phyloP scores from a whole-genome alignment of 73 alveolate species.

The Paramecium pentaurelia region DNA sequence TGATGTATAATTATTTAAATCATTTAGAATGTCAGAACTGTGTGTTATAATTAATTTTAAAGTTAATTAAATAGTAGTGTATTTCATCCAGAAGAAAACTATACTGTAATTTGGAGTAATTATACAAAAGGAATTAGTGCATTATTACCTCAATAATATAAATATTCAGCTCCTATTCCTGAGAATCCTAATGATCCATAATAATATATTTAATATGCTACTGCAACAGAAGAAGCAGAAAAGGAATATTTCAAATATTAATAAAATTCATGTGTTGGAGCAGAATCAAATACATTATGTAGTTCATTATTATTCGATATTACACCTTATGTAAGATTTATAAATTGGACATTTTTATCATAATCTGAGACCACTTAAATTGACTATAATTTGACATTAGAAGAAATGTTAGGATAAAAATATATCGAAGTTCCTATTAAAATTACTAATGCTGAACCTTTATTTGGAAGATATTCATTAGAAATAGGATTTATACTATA shows the following conservation, averaged over 20 bases:
- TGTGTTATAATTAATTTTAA: not conserved
- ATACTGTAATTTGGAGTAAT: slow-evolving; percentile 19
- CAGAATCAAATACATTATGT: not conserved
- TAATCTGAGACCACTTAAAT: not conserved
- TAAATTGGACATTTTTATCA: not conserved
- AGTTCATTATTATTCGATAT: not conserved
- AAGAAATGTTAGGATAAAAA: not conserved
- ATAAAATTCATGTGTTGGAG: not conserved
- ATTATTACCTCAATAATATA: not conserved
- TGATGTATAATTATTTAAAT: not conserved
- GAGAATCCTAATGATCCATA: not conserved
- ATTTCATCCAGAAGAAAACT: not conserved
- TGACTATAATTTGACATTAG: not conserved
- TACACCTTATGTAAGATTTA: not conserved
- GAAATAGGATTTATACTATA: not conserved
- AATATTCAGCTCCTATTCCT: not conserved
- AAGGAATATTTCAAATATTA: not conserved
- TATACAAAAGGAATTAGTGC: slow-evolving; percentile 17
- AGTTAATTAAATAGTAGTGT: not conserved
- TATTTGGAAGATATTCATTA: not conserved
- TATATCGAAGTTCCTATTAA: not conserved
- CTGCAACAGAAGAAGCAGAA: not conserved
- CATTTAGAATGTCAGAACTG: not conserved
- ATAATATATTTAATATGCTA: not conserved
- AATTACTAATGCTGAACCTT: not conserved